Evolutionary conservation across 257 asterid genomes (phyloP), one percentile per base, ranked within the genome.

Genomic region (Lycium ferocissimum): DNA sequence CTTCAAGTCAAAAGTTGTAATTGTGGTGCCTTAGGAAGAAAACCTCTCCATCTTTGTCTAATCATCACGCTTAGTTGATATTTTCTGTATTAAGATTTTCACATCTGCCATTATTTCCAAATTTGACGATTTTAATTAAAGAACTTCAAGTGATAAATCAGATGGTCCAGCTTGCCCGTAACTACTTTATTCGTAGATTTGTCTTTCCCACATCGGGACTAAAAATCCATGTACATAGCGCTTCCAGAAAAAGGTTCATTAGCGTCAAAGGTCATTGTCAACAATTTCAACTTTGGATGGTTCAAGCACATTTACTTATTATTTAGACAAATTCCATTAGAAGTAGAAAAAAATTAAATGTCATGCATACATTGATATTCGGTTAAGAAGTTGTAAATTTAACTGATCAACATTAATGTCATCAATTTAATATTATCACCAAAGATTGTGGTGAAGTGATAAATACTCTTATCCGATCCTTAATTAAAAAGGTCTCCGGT

Each of bases 1-100:
- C 79, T 83, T 87, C 65, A 81, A 76, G 88, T 87, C 90, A 87
- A 84, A 83, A 73, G 84, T 87, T 87, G 89, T 61, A 58, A 84
- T 87, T 53, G 72, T 43, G 43, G 49, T 82, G 82, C 85, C 87
- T 82, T 26, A 26, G 49, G 80, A 66, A 87, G 62, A 61, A 71
- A 61, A 59, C 35, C 78, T 14, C 86, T 81, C 58, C 71, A 35
- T 51, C 45, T 75, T 49, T 61, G 90, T 87, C 88, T 65, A 82
- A 87, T 91, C 90, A 79, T 86, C 82, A 90, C 69, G 38, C 54
- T 80, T 81, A 83, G 61, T 76, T 73, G 86, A 81, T 40, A 66
- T 79, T 75, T 85, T 61, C 76, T 65, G 86, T 84, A 91, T 85
- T 82, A 86, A 90, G 75, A 83, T 82, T 85, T 18, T 83, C 85